Base-by-base conservation (phyloP, 2,329 filamentous ascomycete species). In the Ciborinia camelliae region DNA sequence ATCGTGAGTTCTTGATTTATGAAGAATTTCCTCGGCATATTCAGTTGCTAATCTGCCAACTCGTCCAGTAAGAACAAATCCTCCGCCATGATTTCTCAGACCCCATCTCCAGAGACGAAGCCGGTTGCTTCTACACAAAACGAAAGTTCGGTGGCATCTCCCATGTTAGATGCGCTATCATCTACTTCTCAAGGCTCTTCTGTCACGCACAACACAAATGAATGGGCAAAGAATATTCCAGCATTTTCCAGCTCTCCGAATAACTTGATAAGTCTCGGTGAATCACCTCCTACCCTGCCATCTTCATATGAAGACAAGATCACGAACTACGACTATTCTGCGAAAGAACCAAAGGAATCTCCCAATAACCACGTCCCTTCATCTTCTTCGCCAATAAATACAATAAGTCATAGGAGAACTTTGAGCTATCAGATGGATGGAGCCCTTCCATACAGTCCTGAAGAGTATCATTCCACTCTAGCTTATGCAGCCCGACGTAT, bases 361-460 rank as follows among this genome's bases (percentile, higher is more conserved):
- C 66, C 68, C 10, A 70, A 68, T 60, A 67, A 68, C 10, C 65
- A 72, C 61, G 53, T 68, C 54, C 62, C 73, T 32, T 74, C 72
- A 41, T 70, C 73, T n/a, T 76, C 74, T 26, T 72, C 74, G 12
- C 74, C 74, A 10, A 71, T 66, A 72, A 76, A 18, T 72, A 73
- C 74, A n/a, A 71, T 66, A 72, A 76, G 14, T 70, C 75, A 73
- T 60, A 77, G 78, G 63, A 79, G 82, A 32, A 82, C 83, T 6
- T 73, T 84, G 66, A 86, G 84, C 74, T 84, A 81, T 71, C 84
- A 86, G 54, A 66, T 74, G 43, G 74, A 75, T 58, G 68, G 70
- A 9, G 68, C 65, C 39, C 67, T 67, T 39, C 50, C 69, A 35
- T 69, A 69, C 39, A 63, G 60, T 39, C 76, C 83, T 67, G 81